phyloP scores from a whole-genome alignment of 179 eudicot genomes.

The Sideroxylon spinosum region DNA sequence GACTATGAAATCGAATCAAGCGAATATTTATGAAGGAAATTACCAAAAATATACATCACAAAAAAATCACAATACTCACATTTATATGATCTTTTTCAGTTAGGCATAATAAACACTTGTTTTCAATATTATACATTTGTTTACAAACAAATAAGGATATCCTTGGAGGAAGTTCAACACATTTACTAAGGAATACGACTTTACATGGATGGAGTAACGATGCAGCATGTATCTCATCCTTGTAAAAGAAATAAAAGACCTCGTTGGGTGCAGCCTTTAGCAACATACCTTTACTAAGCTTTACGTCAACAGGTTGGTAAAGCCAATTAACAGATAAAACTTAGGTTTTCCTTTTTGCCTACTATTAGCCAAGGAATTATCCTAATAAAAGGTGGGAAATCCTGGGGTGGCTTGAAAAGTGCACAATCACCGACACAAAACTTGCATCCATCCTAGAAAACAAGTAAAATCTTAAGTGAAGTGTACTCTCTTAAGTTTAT shows the following conservation, averaged over 20 bases:
- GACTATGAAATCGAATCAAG: conserved; percentile 11
- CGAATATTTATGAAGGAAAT: background rate
- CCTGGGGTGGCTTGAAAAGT: conserved; percentile 69
- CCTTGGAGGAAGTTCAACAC: conserved; percentile 84
- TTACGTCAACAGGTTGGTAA: conserved; percentile 78
- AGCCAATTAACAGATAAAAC: conserved; percentile 79
- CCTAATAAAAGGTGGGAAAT: conserved; percentile 80
- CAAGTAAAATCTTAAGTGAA: conserved; percentile 3
- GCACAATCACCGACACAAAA: conserved; percentile 85
- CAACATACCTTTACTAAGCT: conserved; percentile 59
- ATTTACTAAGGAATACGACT: conserved; percentile 91
- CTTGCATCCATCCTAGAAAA: conserved; percentile 73
- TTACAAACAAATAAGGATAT: conserved; percentile 82
- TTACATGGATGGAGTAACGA: conserved; percentile 95
- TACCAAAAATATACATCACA: background rate
- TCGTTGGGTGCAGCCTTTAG: conserved; percentile 90
- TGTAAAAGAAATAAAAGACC: conserved; percentile 84
- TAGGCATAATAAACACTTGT: conserved; percentile 87
- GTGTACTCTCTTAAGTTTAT: background rate
- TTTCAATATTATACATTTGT: conserved; percentile 73
- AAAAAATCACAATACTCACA: conserved; percentile 39
- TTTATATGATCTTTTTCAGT: conserved; percentile 74
- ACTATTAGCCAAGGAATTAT: conserved; percentile 47
- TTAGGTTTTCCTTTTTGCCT: conserved; percentile 42
- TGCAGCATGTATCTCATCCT: conserved; percentile 92